Evolutionary conservation across 176 grass and related monocot genomes (phyloP).

Genomic region (Pontederia paniculata): DNA sequence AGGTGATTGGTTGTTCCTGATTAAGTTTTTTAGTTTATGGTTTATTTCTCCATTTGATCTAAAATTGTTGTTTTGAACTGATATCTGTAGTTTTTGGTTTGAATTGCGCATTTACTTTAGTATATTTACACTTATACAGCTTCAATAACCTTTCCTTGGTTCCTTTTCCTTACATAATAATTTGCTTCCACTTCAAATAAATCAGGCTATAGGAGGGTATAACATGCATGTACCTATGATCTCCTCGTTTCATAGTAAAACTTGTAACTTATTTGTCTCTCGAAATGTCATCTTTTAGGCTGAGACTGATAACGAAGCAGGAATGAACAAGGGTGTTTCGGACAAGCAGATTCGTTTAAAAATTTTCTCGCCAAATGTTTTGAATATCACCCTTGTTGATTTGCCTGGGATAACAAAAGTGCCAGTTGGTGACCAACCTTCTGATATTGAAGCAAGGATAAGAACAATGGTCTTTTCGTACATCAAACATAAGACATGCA

Average conservation of each 20-base stretch:
- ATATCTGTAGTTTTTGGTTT: too few relatives aligned
- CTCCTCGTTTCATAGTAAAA: slow-evolving; percentile 15
- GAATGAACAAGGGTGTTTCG: slow-evolving; percentile 70
- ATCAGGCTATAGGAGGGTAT: not conserved
- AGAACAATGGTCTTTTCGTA: slow-evolving; percentile 82
- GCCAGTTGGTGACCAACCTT: slow-evolving; percentile 84
- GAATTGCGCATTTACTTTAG: too few relatives aligned
- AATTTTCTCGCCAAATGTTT: slow-evolving; percentile 81
- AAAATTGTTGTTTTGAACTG: not conserved
- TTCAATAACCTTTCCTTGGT: too few relatives aligned
- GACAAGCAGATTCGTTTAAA: slow-evolving; percentile 87
- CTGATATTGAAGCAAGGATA: slow-evolving; percentile 83
- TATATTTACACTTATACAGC: too few relatives aligned
- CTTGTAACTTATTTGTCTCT: not conserved
- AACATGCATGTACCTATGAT: slow-evolving; percentile 11
- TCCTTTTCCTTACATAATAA: too few relatives aligned
- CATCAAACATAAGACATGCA: slow-evolving; percentile 82
- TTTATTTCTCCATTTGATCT: not conserved
- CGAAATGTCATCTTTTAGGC: slow-evolving; percentile 21
- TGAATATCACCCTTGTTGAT: slow-evolving; percentile 94
- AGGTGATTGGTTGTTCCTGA: slow-evolving; percentile 31
- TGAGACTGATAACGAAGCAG: slow-evolving; percentile 86
- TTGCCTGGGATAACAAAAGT: slow-evolving; percentile 90
- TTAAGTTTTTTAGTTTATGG: not conserved
- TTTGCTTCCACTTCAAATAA: too few relatives aligned